Base-by-base conservation (phyloP, 805 yeast species). In the Candida nemodendra region DNA sequence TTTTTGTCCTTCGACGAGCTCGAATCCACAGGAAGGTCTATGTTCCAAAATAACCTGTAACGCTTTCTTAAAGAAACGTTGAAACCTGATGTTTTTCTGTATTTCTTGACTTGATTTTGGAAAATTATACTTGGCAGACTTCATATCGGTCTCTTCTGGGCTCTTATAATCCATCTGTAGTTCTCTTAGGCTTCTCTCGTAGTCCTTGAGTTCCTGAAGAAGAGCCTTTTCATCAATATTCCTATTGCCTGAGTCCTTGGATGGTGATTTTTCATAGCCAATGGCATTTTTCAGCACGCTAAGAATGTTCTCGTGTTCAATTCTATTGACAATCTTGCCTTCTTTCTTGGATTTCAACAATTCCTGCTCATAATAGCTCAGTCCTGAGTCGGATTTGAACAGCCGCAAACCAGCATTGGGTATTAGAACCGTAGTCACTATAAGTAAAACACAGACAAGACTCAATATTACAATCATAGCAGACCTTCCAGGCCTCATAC, bases 1-100 rank as follows among this genome's bases (percentile, higher is more conserved):
- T 26, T 23, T 32, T 9, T n/a, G n/a, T 18, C 30, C 15, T 19
- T 36, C 16, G 18, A 22, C 17, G 35, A 31, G 34, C 36, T 55
- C 55, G 26, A 57, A 56, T 9, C 57, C 60, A 7, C 48, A 18
- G 12, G 39, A 32, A 12, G 67, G 65, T 24, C 47, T 47, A 37
- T 50, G 45, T 13, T 39, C 32, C 11, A 39, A 39, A 5, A 59
- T 40, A 1, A 47, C 34, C 21, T 48, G 38, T 17, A 59, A 36
- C 1, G 53, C 34, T 25, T 44, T 45, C 16, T 42, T 42, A 40
- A 56, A 51, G 25, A 48, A 54, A n/a, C 36, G 34, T 31, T 53
- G 56, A 31, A 56, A 35, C 24, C 40, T 44, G 8, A 41, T 35
- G 23, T 44, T 39, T 33, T 52, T 41, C 16, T 44, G 32, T 9